These are phyloP conservation scores for Euphorbia schlechtendalii DNA, from an alignment of 441 rosid species.

Conservation along the genomic window DNA sequence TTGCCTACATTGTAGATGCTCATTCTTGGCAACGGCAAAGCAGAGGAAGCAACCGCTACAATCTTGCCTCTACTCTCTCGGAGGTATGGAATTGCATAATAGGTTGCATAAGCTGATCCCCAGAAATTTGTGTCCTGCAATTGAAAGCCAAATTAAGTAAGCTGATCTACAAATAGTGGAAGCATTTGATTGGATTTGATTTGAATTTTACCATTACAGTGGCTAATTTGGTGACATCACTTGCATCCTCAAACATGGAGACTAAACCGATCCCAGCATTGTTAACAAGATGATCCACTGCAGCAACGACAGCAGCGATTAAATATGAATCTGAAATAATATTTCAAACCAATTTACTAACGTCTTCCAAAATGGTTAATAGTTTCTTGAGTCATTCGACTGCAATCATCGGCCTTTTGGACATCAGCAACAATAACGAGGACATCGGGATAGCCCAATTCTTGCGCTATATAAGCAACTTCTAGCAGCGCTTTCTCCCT, in stretches of 20 bases:
- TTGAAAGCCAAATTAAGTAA: background rate
- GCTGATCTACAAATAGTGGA: background rate
- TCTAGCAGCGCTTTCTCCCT: slow-evolving; percentile 35
- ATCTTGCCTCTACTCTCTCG: slow-evolving; percentile 34
- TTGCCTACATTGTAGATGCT: slow-evolving; percentile 43
- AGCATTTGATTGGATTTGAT: background rate
- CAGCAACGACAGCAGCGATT: background rate
- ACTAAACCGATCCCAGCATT: slow-evolving; percentile 29
- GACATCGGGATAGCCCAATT: slow-evolving; percentile 50
- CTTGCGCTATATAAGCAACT: slow-evolving; percentile 41
- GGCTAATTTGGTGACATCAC: slow-evolving; percentile 2
- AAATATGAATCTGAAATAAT: background rate
- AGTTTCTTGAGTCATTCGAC: slow-evolving; percentile 37
- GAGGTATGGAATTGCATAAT: slow-evolving; percentile 31
- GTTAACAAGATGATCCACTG: slow-evolving; percentile 45
- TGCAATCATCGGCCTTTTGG: slow-evolving; percentile 48
- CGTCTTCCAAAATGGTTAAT: slow-evolving; percentile 47
- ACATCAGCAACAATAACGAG: slow-evolving; percentile 41
- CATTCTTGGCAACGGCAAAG: slow-evolving; percentile 40
- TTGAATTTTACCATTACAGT: background rate
- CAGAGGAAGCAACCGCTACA: slow-evolving; percentile 36
- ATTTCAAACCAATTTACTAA: slow-evolving; percentile 16
- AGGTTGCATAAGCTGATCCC: slow-evolving; percentile 31
- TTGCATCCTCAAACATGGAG: slow-evolving; percentile 17
- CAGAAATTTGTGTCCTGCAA: slow-evolving; percentile 38